Base-by-base conservation (phyloP, 2,329 filamentous ascomycete genomes). In the Curvularia eragrostidis region DNA sequence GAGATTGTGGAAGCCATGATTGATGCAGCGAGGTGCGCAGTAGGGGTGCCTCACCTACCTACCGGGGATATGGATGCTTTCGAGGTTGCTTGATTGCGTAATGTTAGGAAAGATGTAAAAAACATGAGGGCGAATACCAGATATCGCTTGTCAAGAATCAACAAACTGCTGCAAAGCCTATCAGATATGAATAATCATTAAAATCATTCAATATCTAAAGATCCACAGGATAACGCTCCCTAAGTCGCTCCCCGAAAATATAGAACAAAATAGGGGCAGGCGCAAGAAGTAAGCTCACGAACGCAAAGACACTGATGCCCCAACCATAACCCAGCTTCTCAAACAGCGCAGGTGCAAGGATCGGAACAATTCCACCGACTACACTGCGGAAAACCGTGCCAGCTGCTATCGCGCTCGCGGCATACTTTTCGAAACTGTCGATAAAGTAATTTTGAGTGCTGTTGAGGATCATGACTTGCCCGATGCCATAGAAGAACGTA, bases 401-500 rank as follows among this genome's bases (percentile, higher is more conserved):
- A 3, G 81, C 82, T 5, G 82, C 82, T 50, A 83, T 83, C 0
- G 81, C 81, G 34, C 75, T 78, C 6, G 81, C 81, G 5, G 82
- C 81, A 58, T 81, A 83, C 65, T 77, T 77, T 56, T 83, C 81
- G 54, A 83, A 83, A 21, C 77, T 76, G 63, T 84, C 82, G 46
- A 84, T 83, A 65, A 83, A 84, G 67, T 84, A 84, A 51, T 85
- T 85, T 52, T 85, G 82, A 15, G 82, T 81, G 12, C 76, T 77
- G 54, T 84, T 84, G 52, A 84, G 70, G 28, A 84, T 83, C 62
- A 82, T 79, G 10, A 85, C 81, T 54, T 84, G 82, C 2, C 83
- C 82, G 18, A 84, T 75, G 12, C 82, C 82, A 61, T 83, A 83
- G 67, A 80, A 81, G 62, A 78, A 81, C 0, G 79, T 82, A 2